Evolutionary conservation across 768 basidiomycete species (phyloP).

Genomic region (Pleurotus platypus): DNA sequence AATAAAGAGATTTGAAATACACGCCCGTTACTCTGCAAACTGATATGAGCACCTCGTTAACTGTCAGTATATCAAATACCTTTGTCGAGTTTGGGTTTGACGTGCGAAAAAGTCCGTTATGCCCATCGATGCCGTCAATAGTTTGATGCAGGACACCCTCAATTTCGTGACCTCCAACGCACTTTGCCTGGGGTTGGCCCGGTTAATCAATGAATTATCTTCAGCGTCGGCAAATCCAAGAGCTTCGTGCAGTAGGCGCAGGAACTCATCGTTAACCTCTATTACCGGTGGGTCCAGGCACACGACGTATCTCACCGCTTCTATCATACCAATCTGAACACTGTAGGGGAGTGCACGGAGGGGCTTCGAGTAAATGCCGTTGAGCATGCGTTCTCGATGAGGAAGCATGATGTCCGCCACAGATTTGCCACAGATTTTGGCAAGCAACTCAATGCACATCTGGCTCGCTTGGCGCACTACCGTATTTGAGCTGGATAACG

Average conservation of each 20-base stretch:
- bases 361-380: conserved; percentile 93
- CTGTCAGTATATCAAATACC: conserved; percentile 39
- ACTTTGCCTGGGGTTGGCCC: conserved; percentile 73
- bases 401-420: conserved; percentile 78
- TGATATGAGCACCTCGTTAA: background rate
- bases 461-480: conserved; percentile 85
- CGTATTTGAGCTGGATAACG: conserved; percentile 83
- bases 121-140: conserved; percentile 92
- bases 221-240: conserved; percentile 95
- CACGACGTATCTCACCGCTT: conserved; percentile 92
- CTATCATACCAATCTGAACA: conserved; percentile 97
- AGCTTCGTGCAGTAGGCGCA: conserved; percentile 89
- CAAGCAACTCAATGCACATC: conserved; percentile 73
- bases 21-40: conserved; percentile 79
- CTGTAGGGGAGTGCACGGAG: conserved; percentile 90
- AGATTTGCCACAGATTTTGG: conserved; percentile 66
- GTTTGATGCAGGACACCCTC: conserved; percentile 88
- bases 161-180: conserved; percentile 82
- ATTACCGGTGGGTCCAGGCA: conserved; percentile 85
- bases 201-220: conserved; percentile 75
- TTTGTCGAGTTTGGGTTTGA: conserved; percentile 80
- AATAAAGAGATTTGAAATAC: conserved; percentile 98
- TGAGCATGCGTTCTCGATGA: conserved; percentile 84
- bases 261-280: conserved; percentile 88
- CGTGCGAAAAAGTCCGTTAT: conserved; percentile 90